phyloP scores from a whole-genome alignment of 495 filamentous ascomycete genomes.

The Xylaria acuta region DNA sequence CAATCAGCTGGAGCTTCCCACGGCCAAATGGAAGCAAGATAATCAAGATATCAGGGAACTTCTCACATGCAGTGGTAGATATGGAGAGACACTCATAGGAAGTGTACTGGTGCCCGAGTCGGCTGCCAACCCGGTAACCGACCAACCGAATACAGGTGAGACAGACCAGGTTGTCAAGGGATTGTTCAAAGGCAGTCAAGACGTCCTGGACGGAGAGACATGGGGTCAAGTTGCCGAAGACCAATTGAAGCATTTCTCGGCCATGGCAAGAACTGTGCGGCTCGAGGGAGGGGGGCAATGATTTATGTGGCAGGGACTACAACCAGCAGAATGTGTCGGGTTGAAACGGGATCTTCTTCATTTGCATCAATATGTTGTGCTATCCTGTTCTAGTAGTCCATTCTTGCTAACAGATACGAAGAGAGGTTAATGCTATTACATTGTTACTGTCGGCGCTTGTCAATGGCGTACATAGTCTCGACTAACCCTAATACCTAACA shows the following conservation, averaged over 20 bases:
- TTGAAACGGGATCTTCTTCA: background rate
- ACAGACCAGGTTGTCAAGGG: conserved; percentile 37
- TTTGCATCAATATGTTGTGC: conserved; percentile 9
- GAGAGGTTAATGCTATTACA: background rate
- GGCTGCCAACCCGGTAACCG: conserved; percentile 18
- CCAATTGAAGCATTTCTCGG: conserved; percentile 44
- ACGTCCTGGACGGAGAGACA: conserved; percentile 33
- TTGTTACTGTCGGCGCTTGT: background rate
- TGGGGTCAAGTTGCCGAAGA: conserved; percentile 46
- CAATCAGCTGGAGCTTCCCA: conserved; percentile 34
- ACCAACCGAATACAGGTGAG: conserved; percentile 35
- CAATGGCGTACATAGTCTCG: background rate
- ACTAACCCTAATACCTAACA: background rate
- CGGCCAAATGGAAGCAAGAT: conserved; percentile 46
- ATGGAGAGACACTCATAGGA: conserved; percentile 46
- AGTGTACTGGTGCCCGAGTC: conserved; percentile 35
- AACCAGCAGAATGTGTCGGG: background rate
- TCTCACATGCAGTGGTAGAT: conserved; percentile 39
- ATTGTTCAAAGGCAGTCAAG: conserved; percentile 44
- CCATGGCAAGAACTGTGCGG: conserved; percentile 40
- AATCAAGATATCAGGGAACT: conserved; percentile 41
- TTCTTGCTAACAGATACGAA: background rate
- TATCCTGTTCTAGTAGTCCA: background rate
- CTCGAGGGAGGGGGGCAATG: conserved; percentile 1
- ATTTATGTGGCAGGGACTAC: background rate